Base-by-base conservation (phyloP, 805 yeast species). In the Yarrowia hollandica region DNA sequence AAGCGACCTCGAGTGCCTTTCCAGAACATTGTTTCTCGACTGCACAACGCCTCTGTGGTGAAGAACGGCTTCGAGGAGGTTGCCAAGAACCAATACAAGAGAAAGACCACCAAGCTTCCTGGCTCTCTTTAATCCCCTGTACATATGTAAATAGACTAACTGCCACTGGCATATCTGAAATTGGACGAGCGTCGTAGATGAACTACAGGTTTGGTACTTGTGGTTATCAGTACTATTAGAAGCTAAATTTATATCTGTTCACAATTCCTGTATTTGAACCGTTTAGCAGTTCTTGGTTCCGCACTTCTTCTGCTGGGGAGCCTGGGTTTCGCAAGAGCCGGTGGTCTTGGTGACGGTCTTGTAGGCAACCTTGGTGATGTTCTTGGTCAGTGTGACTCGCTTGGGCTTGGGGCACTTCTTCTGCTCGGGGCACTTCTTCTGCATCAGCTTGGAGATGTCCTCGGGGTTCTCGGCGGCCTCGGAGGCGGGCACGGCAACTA, bases 1-100 rank as follows among this genome's bases (percentile, higher is more conserved):
- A 76, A 84, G 62, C 77, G 77, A 63, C 90, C 91, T 50, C 77
- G 84, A 69, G 66, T 69, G 35, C 44, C 58, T 34, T 35, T 52
- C 58, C 42, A 37, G 58, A 52, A 52, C 44, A 18, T 52, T 26
- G 44, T 52, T 34, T 52, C 58, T n/a, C 42, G 44, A 15, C 44
- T 52, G 34, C 58, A 52, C 44, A 52, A 52, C 44, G 30, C 31
- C 26, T 25, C 44, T 12, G 58, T 52, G 22, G 44, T 52, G 25
- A 52, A 52, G 39, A 31, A 10, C 34, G 55, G 55, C 15, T 33
- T 48, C 22, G 39, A 48, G 55, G 55, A 48, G 39, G 55, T 48
- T 1, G 55, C 55, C 55, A 48, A 48, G 55, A 48, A 48, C 55
- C 55, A 48, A 33, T 31, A 31, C 39, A 48, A 48, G 55, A 48